A percentile compares a stretch with the other conserved stretches of the same genome.
phyloP scores from a whole-genome alignment of 805 yeast species.

The Schizosaccharomyces lindneri region DNA sequence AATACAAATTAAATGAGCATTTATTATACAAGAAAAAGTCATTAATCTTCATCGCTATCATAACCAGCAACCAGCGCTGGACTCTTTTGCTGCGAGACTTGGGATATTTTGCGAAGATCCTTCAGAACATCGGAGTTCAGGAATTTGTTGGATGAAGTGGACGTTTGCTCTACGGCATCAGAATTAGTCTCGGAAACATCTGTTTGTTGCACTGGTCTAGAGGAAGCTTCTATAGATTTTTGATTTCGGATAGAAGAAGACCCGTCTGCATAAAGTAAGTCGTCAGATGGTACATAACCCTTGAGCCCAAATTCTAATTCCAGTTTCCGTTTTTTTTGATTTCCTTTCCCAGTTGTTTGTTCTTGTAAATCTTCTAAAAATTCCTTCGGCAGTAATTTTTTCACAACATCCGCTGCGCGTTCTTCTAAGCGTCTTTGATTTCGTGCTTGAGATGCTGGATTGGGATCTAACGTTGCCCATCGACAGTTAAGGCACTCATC shows the following conservation, averaged over 20 bases:
- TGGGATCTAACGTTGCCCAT: slow-evolving; percentile 84
- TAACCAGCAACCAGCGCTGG: background rate
- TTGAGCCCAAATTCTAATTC: slow-evolving; percentile 8
- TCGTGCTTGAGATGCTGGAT: slow-evolving; percentile 33
- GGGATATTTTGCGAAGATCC: background rate
- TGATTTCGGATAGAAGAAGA: background rate
- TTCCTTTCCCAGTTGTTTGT: background rate
- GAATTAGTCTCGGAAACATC: background rate
- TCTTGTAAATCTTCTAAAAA: slow-evolving; percentile 5
- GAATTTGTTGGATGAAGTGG: background rate
- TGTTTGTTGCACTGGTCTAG: background rate
- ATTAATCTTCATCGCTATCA: background rate
- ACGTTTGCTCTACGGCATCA: background rate
- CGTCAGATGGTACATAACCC: slow-evolving; percentile 12
- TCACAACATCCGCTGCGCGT: slow-evolving; percentile 22
- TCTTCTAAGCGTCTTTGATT: slow-evolving; percentile 27
- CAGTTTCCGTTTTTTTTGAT: slow-evolving; percentile 6
- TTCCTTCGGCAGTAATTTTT: slow-evolving; percentile 15
- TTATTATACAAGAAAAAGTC: background rate
- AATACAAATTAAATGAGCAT: no score
- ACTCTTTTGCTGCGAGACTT: background rate
- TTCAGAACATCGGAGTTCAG: background rate
- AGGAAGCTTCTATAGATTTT: background rate
- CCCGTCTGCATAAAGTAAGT: slow-evolving; percentile 8
- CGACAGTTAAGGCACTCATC: slow-evolving; percentile 43